phyloP scores from a whole-genome alignment of 2,329 filamentous ascomycete genomes.

The Fusarium xyrophilum region DNA sequence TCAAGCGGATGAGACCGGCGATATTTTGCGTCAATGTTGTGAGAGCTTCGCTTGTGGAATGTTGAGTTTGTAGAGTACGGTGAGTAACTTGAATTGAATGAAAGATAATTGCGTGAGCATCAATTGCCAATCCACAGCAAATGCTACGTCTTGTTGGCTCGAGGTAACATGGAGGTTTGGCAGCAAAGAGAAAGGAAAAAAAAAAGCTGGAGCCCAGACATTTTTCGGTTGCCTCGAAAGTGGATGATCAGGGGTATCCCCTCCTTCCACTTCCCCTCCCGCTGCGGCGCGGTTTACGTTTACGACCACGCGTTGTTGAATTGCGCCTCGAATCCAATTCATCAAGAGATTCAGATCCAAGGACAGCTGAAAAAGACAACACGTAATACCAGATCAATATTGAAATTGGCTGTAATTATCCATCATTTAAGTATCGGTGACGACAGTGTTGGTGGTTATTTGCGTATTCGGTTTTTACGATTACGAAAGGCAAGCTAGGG shows the following conservation, averaged over 20 bases:
- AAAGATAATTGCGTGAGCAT: neutral
- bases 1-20: slow-evolving; percentile 8
- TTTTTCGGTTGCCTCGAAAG: slow-evolving; percentile 24
- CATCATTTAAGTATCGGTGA: neutral
- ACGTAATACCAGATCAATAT: slow-evolving; percentile 3
- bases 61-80: neutral
- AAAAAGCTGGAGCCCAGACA: neutral
- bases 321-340: slow-evolving; percentile 6
- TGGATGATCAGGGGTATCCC: slow-evolving; percentile 27
- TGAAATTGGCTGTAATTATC: slow-evolving; percentile 7
- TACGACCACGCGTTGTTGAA: slow-evolving; percentile 2
- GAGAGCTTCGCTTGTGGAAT: neutral
- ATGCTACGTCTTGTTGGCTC: neutral
- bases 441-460: neutral
- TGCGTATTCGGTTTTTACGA: slow-evolving; percentile 34
- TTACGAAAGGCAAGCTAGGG: slow-evolving; percentile 13
- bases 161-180: slow-evolving; percentile 20
- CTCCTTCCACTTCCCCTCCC: slow-evolving; percentile 26
- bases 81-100: neutral
- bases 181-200: neutral
- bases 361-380: slow-evolving; percentile 2
- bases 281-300: slow-evolving; percentile 18
- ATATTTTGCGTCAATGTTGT: neutral
- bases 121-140: neutral
- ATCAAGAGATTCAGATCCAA: slow-evolving; percentile 2